Evolutionary conservation across 169 alveolate genomes (phyloP).

Genomic region (Eimeria zaria): DNA sequence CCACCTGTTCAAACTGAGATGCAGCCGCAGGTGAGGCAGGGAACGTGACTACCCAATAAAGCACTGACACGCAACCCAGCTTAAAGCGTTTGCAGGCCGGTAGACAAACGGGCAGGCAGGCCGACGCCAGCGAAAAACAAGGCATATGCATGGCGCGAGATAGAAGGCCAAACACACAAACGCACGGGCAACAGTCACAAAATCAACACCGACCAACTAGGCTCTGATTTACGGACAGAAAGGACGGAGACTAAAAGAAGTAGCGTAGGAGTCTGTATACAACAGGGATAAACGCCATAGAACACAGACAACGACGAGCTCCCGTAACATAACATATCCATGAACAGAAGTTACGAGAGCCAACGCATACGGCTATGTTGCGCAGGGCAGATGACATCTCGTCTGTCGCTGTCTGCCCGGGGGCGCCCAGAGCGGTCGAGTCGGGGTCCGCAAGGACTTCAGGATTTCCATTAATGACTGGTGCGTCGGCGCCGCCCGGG

Average conservation of each 20-base stretch:
- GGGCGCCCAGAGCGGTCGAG: neutral
- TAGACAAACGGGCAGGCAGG: neutral
- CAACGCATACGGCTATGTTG: neutral
- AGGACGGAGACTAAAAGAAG: neutral
- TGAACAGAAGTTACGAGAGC: neutral
- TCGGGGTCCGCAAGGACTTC: neutral
- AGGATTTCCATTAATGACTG: neutral
- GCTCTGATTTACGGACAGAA: neutral
- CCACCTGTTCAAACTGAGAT: conserved; percentile 17
- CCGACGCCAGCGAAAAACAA: neutral
- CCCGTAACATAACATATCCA: neutral
- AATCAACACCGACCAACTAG: neutral
- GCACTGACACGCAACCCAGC: neutral
- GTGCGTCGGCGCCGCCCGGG: neutral
- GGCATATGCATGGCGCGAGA: neutral
- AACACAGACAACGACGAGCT: neutral
- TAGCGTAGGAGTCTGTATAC: neutral
- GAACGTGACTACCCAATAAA: neutral
- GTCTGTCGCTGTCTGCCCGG: neutral
- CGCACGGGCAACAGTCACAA: neutral
- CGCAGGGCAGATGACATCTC: conserved; percentile 70
- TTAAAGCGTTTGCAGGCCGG: neutral
- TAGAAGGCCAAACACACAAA: neutral
- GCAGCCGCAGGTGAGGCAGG: conserved; percentile 71
- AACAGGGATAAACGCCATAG: neutral